Conservation (phyloP, 1,284 basidiomycete genomes). For the Pseudozyma hubeiensis region DNA sequence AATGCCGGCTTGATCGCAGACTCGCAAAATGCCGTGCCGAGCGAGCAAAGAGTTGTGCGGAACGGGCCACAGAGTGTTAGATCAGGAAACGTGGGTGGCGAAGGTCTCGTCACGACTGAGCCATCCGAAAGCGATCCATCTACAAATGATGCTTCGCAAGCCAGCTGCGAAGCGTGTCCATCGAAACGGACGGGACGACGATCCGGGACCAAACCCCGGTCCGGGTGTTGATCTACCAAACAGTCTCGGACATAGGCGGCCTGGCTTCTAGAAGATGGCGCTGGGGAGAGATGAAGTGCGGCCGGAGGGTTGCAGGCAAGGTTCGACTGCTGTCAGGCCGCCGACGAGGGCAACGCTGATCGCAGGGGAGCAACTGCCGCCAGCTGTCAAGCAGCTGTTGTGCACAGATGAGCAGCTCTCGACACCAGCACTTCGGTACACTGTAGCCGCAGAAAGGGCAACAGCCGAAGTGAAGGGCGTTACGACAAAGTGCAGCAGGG, state of each 20-base stretch:
- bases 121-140: conserved; percentile 3
- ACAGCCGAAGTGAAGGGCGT: conserved; percentile 30
- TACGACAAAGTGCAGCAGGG: conserved; percentile 8
- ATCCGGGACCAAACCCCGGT: conserved; percentile 8
- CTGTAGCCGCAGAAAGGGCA: background rate
- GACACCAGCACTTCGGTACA: background rate
- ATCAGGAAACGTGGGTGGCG: background rate
- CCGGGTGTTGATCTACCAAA: conserved; percentile 13
- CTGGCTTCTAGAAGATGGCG: background rate
- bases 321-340: background rate
- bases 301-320: background rate
- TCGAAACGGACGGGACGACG: conserved; percentile 11
- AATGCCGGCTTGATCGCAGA: conserved; percentile 10
- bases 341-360: conserved; percentile 1
- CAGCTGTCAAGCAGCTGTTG: background rate
- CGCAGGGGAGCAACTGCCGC: conserved; percentile 13
- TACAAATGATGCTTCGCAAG: conserved; percentile 1
- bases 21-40: conserved; percentile 4
- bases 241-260: conserved; percentile 42
- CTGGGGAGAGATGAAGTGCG: conserved; percentile 11
- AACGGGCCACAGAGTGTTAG: conserved; percentile 13
- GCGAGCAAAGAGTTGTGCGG: conserved; percentile 3
- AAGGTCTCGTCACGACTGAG: conserved; percentile 8
- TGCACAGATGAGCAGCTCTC: background rate
- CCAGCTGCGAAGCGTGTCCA: background rate